Evolutionary conservation across 768 basidiomycete genomes (phyloP), one percentile per base, ranked within the genome.

Genomic region (Tylopilus intermedius): DNA sequence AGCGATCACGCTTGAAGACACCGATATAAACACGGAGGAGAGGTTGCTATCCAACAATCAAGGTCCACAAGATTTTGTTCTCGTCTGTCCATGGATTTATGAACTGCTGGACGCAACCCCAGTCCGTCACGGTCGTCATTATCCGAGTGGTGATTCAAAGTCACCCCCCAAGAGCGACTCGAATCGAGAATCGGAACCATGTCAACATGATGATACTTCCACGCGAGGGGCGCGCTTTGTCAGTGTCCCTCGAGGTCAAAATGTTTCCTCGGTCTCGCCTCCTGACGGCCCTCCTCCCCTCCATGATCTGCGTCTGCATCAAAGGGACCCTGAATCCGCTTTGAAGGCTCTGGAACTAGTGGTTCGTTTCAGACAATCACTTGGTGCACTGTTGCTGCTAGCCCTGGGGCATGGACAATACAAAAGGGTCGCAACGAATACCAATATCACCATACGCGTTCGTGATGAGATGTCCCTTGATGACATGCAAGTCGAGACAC

Each of bases 21-120:
- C 52, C 2, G 44, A 56, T 3, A 49, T 63, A 45, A 18, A 7
- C 18, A 47, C 51, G 1, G 47, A 47, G n/a, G 51, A 50, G 9
- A 58, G 22, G 26, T 5, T 54, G 2, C 14, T 26, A 11, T 18
- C 13, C 2, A 29, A 24, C 8, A 4, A 0, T 10, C 60, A 40
- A 15, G 15, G 8, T 11, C 24, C 49, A 8, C 27, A 47, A 18
- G 47, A 54, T 5, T 18, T 63, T 0, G 29, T 61, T 30, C 62
- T 64, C 14, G 59, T 46, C 4, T 63, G 53, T 27, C 59, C 56
- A 6, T 63, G 62, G 62, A 54, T 63, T 7, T 22, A 54, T 37
- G 62, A 58, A 21, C 37, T 63, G 0, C 52, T 56, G 2, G 54
- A 30, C 1, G 18, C 22, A 0, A 10, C 13, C 8, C 37, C 50